Base-by-base conservation (phyloP, 345 rosid genomes). In the Hypericum perforatum region DNA sequence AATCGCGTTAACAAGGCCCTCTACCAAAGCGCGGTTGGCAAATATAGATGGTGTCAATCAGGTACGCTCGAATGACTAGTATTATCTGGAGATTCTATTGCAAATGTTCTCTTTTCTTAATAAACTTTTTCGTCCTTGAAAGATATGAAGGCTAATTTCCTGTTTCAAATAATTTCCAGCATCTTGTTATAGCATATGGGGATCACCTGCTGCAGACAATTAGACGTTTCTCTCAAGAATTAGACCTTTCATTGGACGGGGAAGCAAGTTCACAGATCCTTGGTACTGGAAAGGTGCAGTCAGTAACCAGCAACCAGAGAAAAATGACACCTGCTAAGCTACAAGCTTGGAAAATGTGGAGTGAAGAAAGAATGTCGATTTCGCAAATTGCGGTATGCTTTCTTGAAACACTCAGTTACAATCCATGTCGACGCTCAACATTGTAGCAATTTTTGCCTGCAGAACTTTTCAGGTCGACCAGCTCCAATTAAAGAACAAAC, bases 41-140 rank as follows among this genome's bases (percentile, higher is more conserved):
- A 76, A 76, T 61, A 67, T 72, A 7, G 77, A 72, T 53, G 81
- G 81, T 55, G 81, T 76, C 62, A 76, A 72, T 61, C 81, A 76
- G 81, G 77, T 70, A 56, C 16, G 46, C 50, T 40, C n/a, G 50
- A 32, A 32, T n/a, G 10, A 37, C 29, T 15, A 53, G 16, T 39
- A 48, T 5, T 41, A 16, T n/a, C n/a, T n/a, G n/a, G n/a, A n/a
- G n/a, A 22, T 22, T 4, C 32, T 1, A 22, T 22, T 1, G 32
- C 32, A 22, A 22, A 22, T 22, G 32, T 22, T 22, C 4, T 22
- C 32, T 22, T 22, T 22, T 22, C 32, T 22, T 22, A 22, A 1
- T 22, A 22, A 22, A 22, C 2, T 22, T 22, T 22, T 22, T 22
- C 32, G 4, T 22, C 32, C 32, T 22, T 22, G 32, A 22, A 22